Evolutionary conservation across 805 yeast genomes (phyloP).

Genomic region (Priceomyces fermenticarens): DNA sequence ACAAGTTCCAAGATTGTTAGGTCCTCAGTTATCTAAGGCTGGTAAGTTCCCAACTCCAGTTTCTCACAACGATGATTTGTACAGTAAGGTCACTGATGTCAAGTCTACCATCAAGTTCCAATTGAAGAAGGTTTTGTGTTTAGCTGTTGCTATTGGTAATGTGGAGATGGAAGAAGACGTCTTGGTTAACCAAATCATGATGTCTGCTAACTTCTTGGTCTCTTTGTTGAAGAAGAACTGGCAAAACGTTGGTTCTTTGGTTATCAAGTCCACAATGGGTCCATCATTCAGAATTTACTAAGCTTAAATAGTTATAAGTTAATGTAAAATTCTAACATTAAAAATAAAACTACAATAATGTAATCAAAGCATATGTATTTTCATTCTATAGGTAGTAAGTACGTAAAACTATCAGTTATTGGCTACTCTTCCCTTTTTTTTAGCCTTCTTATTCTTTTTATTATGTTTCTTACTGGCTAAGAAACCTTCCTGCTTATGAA

Average conservation of each 20-base stretch:
- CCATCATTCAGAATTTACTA: conserved; percentile 99
- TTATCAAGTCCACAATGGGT: conserved; percentile 99
- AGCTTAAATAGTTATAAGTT: conserved; percentile 16
- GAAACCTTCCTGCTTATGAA: conserved; percentile 51
- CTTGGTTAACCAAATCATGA: conserved; percentile 95
- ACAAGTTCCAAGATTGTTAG: conserved; percentile 99
- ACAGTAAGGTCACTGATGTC: conserved; percentile 93
- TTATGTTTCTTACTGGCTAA: conserved; percentile 54
- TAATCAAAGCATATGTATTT: conserved; percentile 1
- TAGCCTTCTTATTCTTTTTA: conserved; percentile 73
- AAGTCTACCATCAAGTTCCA: conserved; percentile 99
- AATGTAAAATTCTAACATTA: neutral
- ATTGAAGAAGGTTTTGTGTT: conserved; percentile 98
- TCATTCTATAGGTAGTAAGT: neutral
- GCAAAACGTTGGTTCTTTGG: conserved; percentile 99
- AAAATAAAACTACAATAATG: neutral
- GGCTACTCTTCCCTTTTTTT: conserved; percentile 39
- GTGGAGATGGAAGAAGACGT: conserved; percentile 98
- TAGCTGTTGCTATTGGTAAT: conserved; percentile 99
- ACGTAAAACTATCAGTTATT: neutral
- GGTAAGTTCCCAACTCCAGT: conserved; percentile 99
- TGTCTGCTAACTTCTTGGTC: conserved; percentile 98
- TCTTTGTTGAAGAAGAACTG: conserved; percentile 99
- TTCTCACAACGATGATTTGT: conserved; percentile 97
- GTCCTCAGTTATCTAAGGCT: conserved; percentile 99